These are phyloP conservation scores for Talaromyces atroroseus DNA, from an alignment of 2,329 filamentous ascomycete genomes.

Conservation along the genomic window DNA sequence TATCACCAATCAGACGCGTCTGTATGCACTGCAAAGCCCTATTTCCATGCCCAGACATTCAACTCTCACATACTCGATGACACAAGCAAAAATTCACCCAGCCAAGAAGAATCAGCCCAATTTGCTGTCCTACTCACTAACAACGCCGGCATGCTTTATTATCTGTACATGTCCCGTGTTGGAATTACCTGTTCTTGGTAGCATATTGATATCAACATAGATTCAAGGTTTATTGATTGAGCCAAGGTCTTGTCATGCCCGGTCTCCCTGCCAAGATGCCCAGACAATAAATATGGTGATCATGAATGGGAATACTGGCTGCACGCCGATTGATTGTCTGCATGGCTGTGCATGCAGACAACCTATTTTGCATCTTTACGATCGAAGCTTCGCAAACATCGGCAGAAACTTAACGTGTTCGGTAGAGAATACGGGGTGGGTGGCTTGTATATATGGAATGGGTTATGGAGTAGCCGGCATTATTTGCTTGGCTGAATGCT, in stretches of 20 bases:
- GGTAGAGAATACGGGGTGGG: too few species aligned
- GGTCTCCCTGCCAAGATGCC: conserved; percentile 10
- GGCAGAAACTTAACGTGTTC: too few species aligned
- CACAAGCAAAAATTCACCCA: neutral
- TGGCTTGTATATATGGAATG: too few species aligned
- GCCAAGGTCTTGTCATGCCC: neutral
- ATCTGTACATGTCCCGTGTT: neutral
- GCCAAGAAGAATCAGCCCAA: neutral
- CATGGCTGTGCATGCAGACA: neutral
- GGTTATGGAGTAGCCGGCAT: too few species aligned
- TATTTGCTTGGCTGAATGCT: too few species aligned
- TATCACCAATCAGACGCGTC: neutral
- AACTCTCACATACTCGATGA: neutral
- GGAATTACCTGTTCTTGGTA: neutral
- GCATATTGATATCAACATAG: neutral
- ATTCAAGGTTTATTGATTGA: neutral
- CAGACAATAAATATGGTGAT: conserved; percentile 11
- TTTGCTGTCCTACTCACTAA: neutral
- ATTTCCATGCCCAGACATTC: neutral
- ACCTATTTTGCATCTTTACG: neutral
- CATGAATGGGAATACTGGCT: neutral
- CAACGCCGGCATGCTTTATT: neutral
- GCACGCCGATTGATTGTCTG: neutral
- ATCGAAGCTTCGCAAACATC: too few species aligned
- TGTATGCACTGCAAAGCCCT: too few species aligned